Conservation (phyloP, 2,329 filamentous ascomycete species). For the Paecilomyces fulvus region DNA sequence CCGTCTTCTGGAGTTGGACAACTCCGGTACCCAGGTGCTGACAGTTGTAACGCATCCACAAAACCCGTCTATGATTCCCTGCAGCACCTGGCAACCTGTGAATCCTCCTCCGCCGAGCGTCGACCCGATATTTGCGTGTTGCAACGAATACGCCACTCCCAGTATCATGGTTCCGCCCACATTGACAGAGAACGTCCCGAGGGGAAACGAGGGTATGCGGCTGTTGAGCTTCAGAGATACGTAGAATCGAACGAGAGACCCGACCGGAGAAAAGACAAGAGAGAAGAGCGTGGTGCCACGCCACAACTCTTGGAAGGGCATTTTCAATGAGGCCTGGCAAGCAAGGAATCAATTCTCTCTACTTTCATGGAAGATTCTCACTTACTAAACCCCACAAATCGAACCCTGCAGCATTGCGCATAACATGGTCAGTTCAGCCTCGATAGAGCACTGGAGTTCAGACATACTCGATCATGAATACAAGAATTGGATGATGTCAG, state of each 20-base stretch:
- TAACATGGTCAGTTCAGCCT: neutral
- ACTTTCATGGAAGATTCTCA: neutral
- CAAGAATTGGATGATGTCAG: neutral
- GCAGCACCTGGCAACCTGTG: constrained; percentile 56
- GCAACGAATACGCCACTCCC: constrained; percentile 67
- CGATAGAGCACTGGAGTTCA: neutral
- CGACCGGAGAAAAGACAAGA: constrained; percentile 68
- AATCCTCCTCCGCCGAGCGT: constrained; percentile 39
- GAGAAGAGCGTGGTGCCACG: constrained; percentile 63
- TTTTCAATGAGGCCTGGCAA: neutral
- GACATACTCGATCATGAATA: neutral
- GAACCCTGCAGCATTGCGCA: neutral
- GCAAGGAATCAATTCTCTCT: neutral
- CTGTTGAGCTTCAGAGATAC: constrained; percentile 59
- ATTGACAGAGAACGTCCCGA: constrained; percentile 77
- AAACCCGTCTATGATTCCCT: constrained; percentile 56
- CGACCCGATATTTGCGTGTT: constrained; percentile 46
- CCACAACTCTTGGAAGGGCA: constrained; percentile 49
- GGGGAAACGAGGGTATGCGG: constrained; percentile 56
- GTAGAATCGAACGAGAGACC: constrained; percentile 66
- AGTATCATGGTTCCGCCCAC: constrained; percentile 63
- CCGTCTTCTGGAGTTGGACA: constrained; percentile 42
- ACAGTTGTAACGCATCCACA: constrained; percentile 58
- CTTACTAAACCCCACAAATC: neutral
- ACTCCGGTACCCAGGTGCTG: constrained; percentile 55